These are phyloP conservation scores for Trichoderma polysporum DNA, from an alignment of 2,329 filamentous ascomycete species.

Conservation along the genomic window DNA sequence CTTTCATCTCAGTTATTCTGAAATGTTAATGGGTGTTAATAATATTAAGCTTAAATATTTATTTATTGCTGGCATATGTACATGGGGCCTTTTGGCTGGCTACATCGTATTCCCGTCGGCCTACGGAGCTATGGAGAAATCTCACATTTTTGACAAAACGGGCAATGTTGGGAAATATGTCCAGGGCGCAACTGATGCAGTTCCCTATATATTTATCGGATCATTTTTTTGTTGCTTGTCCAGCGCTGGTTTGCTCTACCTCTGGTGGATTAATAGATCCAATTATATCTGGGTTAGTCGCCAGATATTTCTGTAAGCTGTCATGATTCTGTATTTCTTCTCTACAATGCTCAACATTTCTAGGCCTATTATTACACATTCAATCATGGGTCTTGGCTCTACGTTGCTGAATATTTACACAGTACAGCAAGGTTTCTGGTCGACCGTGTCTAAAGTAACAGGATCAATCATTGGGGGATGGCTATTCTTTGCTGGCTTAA, in stretches of 20 bases:
- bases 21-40: not conserved
- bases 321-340: not conserved
- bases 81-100: not conserved
- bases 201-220: not conserved
- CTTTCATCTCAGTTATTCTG: not conserved
- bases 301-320: slow-evolving; percentile 8
- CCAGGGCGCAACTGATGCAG: not conserved
- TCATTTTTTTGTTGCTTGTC: not conserved
- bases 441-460: not conserved
- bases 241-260: not conserved
- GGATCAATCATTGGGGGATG: not conserved
- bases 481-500: not conserved
- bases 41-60: not conserved
- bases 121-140: not conserved
- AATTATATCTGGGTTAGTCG: slow-evolving; percentile 2
- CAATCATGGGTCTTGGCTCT: not conserved
- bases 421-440: not conserved
- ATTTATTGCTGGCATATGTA: not conserved
- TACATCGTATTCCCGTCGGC: slow-evolving; percentile 1
- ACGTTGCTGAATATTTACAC: not conserved
- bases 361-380: not conserved
- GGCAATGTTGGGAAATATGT: not conserved
- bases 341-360: not conserved
- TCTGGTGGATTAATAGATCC: not conserved
- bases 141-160: not conserved